These are phyloP conservation scores for Aureobasidium sp. DNA, from an alignment of 2,329 filamentous ascomycete species.

Conservation along the genomic window DNA sequence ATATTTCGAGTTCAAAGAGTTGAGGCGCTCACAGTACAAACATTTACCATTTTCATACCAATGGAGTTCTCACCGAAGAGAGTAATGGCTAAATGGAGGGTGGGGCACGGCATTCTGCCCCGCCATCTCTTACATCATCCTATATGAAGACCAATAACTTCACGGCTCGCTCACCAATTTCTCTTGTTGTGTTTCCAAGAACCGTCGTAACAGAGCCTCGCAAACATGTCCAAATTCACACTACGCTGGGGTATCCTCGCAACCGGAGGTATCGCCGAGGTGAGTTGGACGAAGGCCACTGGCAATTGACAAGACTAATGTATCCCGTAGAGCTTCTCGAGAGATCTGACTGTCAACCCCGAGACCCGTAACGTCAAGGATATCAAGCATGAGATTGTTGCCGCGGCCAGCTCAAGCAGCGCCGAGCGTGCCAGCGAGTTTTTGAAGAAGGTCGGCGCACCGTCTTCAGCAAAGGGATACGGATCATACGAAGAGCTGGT, in stretches of 20 bases:
- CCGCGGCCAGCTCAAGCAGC: conserved; percentile 71
- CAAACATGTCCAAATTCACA: conserved; percentile 15
- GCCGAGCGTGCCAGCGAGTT: conserved; percentile 61
- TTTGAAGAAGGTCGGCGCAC: conserved; percentile 61
- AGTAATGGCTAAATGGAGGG: background rate
- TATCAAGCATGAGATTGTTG: conserved; percentile 66
- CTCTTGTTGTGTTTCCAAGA: background rate
- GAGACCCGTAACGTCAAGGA: conserved; percentile 59
- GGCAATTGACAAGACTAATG: background rate
- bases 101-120: conserved; percentile 4
- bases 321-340: conserved; percentile 44
- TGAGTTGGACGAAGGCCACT: background rate
- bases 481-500: conserved; percentile 77
- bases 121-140: conserved; percentile 8
- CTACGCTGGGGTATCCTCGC: conserved; percentile 37
- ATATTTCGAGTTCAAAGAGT: background rate
- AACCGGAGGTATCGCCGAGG: conserved; percentile 39
- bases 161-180: background rate
- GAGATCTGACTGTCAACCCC: conserved; percentile 70
- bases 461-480: conserved; percentile 60
- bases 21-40: background rate
- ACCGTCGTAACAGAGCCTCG: background rate
- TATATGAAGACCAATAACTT: background rate
- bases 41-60: background rate
- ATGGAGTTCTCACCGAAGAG: conserved; percentile 6